These are phyloP conservation scores for Exophiala bonariae DNA, from an alignment of 2,329 filamentous ascomycete genomes.

Conservation along the genomic window DNA sequence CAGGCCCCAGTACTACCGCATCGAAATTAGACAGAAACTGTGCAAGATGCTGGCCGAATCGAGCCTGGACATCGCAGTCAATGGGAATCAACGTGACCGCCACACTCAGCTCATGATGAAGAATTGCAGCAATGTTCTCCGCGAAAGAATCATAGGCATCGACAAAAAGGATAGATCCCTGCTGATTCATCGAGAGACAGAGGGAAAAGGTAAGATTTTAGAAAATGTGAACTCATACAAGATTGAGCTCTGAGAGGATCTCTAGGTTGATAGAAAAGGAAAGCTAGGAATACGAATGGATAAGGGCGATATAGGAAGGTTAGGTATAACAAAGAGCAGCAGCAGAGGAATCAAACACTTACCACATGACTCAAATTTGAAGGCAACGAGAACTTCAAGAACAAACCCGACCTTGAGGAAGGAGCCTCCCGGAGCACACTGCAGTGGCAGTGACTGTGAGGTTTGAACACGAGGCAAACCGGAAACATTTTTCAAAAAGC, in stretches of 20 bases:
- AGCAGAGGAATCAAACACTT: too few species aligned
- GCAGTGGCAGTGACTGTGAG: too few species aligned
- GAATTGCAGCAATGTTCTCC: constrained; percentile 85
- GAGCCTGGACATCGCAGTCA: constrained; percentile 56
- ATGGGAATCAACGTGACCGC: constrained; percentile 72
- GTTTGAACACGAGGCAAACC: too few species aligned
- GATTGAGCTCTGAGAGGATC: too few species aligned
- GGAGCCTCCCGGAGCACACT: too few species aligned
- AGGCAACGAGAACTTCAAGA: too few species aligned
- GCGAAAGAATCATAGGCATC: constrained; percentile 97
- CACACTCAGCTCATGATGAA: constrained; percentile 68
- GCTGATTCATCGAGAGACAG: constrained; percentile 7
- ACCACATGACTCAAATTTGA: too few species aligned
- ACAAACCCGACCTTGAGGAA: too few species aligned
- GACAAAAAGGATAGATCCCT: constrained; percentile 68
- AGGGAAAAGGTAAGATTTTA: too few species aligned
- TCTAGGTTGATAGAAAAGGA: neutral
- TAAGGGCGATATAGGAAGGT: neutral
- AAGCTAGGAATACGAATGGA: neutral
- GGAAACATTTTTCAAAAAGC: too few species aligned
- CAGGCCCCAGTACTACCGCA: constrained; percentile 86
- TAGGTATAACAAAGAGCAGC: too few species aligned
- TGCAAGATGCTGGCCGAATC: constrained; percentile 28
- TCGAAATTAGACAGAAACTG: constrained; percentile 51
- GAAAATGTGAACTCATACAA: too few species aligned